Percentiles rank a stretch among this genome's conserved stretches.
Evolutionary conservation across 2,329 filamentous ascomycete genomes (phyloP).

Genomic region (Lachnellula suecica): DNA sequence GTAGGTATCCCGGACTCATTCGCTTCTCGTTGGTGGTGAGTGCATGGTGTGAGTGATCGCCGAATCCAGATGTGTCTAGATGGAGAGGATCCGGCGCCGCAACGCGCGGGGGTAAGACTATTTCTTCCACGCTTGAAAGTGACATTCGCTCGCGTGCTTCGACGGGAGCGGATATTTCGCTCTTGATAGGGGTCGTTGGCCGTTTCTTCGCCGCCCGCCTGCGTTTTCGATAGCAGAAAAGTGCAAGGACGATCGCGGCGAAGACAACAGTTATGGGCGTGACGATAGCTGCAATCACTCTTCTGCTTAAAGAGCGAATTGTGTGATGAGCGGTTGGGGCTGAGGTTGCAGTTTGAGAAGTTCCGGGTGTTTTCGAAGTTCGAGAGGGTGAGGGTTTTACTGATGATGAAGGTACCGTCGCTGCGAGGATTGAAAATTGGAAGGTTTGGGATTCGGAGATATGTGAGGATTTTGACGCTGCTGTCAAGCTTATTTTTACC

Average conservation of each 20-base stretch:
- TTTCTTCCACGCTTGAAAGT: constrained; percentile 14
- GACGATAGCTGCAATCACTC: constrained; percentile 23
- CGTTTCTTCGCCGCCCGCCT: constrained; percentile 12
- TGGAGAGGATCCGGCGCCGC: constrained; percentile 19
- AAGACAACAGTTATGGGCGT: constrained; percentile 21
- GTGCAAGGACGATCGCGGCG: constrained; percentile 16
- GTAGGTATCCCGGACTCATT: constrained; percentile 1
- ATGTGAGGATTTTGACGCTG: constrained; percentile 21
- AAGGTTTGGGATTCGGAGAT: constrained; percentile 21
- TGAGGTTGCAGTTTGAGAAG: constrained; percentile 1
- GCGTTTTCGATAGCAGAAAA: constrained; percentile 21
- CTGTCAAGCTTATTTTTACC: constrained; percentile 23
- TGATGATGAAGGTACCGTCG: neutral
- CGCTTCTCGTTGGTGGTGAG: constrained; percentile 10
- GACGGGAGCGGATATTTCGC: constrained; percentile 25
- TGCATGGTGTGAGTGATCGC: constrained; percentile 4
- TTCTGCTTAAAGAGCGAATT: constrained; percentile 12
- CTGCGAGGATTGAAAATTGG: constrained; percentile 13
- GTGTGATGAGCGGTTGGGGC: neutral
- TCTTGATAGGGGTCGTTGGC: constrained; percentile 14
- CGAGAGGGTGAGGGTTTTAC: constrained; percentile 4
- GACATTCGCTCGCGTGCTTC: constrained; percentile 4
- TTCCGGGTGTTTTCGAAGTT: constrained; percentile 3
- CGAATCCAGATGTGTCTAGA: constrained; percentile 26
- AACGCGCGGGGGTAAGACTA: constrained; percentile 10